A percentile compares a stretch with the other conserved stretches of the same genome.
These are phyloP conservation scores for Balamuthia mandrillaris DNA, from an alignment of 208 protist genomes.

Conservation along the genomic window DNA sequence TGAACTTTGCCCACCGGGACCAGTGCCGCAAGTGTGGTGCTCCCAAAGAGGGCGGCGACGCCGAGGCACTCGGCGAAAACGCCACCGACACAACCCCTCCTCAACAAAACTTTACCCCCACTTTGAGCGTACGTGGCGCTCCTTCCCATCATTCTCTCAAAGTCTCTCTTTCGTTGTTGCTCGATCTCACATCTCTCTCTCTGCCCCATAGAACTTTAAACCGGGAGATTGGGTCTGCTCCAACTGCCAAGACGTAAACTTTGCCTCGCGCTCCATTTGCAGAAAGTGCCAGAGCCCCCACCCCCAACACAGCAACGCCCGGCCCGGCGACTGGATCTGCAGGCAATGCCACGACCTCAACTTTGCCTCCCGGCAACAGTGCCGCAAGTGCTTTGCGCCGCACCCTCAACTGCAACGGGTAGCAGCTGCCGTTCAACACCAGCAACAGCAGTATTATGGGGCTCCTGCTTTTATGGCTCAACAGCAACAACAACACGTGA, in stretches of 20 bases:
- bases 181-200: too few relatives aligned
- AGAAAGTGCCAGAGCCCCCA: conserved; percentile 4
- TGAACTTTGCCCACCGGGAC: neutral
- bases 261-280: neutral
- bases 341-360: neutral
- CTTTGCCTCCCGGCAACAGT: neutral
- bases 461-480: neutral
- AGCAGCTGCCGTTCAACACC: too few relatives aligned
- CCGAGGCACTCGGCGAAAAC: too few relatives aligned
- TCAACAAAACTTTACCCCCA: too few relatives aligned
- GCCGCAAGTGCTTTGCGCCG: neutral
- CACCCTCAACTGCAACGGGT: neutral
- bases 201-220: conserved; percentile 27
- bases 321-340: too few relatives aligned
- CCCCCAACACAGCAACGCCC: too few relatives aligned
- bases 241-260: conserved; percentile 26
- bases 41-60: neutral
- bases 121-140: too few relatives aligned
- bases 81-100: too few relatives aligned
- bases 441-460: neutral
- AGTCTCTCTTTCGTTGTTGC: too few relatives aligned
- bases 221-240: conserved; percentile 20
- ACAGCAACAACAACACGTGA: neutral
- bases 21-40: conserved; percentile 22
- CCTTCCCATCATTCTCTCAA: too few relatives aligned